phyloP scores from a whole-genome alignment of 371 early-diverging fungal genomes.

The Polyrhizophydium stewartii region DNA sequence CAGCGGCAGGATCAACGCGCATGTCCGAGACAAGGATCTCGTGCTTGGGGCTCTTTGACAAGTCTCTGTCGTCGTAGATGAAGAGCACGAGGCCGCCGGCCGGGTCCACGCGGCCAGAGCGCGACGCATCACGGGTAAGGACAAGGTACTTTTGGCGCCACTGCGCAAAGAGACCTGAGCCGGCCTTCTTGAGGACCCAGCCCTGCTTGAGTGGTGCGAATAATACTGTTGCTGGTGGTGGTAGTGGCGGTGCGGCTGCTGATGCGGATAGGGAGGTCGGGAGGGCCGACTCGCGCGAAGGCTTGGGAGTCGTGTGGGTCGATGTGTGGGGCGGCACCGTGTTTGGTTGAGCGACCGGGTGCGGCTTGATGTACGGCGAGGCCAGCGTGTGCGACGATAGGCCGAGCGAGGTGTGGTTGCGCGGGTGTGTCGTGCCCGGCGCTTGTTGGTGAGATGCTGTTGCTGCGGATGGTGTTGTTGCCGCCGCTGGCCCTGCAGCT shows the following conservation, averaged over 20 bases:
- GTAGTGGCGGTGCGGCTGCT: no score
- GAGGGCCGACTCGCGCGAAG: background rate
- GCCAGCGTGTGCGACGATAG: no score
- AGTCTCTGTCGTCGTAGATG: constrained; percentile 37
- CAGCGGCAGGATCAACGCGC: constrained; percentile 13
- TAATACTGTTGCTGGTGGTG: no score
- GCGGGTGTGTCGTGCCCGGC: no score
- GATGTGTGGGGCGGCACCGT: no score
- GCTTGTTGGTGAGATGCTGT: no score
- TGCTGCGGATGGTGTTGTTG: no score
- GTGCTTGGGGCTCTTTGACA: constrained; percentile 38
- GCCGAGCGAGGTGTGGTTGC: no score
- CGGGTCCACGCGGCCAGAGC: background rate
- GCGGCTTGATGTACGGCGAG: no score
- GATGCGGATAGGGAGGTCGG: no score
- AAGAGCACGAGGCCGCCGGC: constrained; percentile 9
- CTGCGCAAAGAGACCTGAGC: constrained; percentile 33
- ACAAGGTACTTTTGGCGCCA: constrained; percentile 43
- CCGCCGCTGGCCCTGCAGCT: no score
- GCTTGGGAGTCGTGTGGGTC: background rate
- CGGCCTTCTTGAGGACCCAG: constrained; percentile 40
- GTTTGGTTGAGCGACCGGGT: no score
- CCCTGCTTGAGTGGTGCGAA: constrained; percentile 52
- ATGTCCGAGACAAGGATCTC: constrained; percentile 24
- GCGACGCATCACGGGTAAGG: constrained; percentile 4